Conservation (phyloP, 2,329 filamentous ascomycete genomes). For the Penicillium expansum region DNA sequence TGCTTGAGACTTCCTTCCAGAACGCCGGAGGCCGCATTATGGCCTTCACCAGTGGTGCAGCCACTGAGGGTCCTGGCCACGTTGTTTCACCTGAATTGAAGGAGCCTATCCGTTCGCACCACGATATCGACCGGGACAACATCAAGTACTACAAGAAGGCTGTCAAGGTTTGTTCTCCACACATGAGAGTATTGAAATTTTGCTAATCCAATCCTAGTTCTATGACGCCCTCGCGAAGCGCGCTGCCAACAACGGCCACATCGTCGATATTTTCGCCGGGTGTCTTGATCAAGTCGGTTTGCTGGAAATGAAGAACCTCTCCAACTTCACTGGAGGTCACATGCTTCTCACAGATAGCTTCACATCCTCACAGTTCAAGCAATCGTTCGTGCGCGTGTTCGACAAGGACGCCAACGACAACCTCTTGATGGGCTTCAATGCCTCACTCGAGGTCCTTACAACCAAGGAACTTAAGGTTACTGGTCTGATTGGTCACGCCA, state of each 20-base stretch:
- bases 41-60: constrained; percentile 92
- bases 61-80: constrained; percentile 94
- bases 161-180: constrained; percentile 65
- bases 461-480: constrained; percentile 99
- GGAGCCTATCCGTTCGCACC: constrained; percentile 95
- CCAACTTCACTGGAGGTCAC: constrained; percentile 93
- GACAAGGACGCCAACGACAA: constrained; percentile 96
- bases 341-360: constrained; percentile 99
- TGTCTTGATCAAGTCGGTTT: constrained; percentile 96
- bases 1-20: constrained; percentile 92
- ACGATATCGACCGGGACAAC: constrained; percentile 97
- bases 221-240: constrained; percentile 93
- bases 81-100: constrained; percentile 93
- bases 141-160: constrained; percentile 99
- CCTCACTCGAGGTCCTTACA: constrained; percentile 88
- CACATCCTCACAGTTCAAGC: constrained; percentile 98
- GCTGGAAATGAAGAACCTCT: constrained; percentile 95
- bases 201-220: constrained; percentile 58
- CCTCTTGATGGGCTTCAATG: constrained; percentile 97
- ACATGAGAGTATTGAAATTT: not conserved
- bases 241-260: constrained; percentile 92
- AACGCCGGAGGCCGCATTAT: constrained; percentile 94
- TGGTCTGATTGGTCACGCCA: constrained; percentile 91
- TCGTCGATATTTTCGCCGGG: constrained; percentile 96
- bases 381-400: constrained; percentile 95